These are phyloP conservation scores for Talaromyces sp. DNA, from an alignment of 2,329 filamentous ascomycete genomes.

Conservation along the genomic window DNA sequence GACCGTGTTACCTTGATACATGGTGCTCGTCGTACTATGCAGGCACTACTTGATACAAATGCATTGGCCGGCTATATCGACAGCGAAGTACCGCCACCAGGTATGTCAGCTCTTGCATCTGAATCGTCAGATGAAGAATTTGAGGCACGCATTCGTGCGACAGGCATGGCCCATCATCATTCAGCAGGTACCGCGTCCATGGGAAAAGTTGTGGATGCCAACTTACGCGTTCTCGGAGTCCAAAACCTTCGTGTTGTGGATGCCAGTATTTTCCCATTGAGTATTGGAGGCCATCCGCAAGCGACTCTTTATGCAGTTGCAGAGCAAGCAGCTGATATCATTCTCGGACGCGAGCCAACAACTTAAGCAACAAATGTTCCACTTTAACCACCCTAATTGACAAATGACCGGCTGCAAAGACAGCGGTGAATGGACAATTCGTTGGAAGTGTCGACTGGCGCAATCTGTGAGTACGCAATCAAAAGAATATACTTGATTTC, in stretches of 20 bases:
- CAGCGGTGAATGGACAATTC: too few species aligned
- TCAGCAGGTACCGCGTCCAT: not conserved
- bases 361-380: too few species aligned
- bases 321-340: slow-evolving; percentile 1
- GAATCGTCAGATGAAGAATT: not conserved
- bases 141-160: not conserved
- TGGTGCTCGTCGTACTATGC: not conserved
- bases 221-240: not conserved
- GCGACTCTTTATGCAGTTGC: not conserved
- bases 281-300: not conserved
- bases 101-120: not conserved
- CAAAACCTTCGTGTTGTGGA: slow-evolving; percentile 15
- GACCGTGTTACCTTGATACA: not conserved
- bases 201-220: not conserved
- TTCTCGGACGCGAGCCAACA: not conserved
- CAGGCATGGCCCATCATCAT: not conserved
- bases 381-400: too few species aligned
- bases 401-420: too few species aligned
- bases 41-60: not conserved
- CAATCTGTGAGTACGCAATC: too few species aligned
- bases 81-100: not conserved
- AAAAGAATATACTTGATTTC: too few species aligned
- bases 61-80: not conserved
- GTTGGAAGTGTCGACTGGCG: too few species aligned
- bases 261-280: slow-evolving; percentile 21